Base-by-base conservation (phyloP, 2,329 filamentous ascomycete genomes). In the Colletotrichum incanum region DNA sequence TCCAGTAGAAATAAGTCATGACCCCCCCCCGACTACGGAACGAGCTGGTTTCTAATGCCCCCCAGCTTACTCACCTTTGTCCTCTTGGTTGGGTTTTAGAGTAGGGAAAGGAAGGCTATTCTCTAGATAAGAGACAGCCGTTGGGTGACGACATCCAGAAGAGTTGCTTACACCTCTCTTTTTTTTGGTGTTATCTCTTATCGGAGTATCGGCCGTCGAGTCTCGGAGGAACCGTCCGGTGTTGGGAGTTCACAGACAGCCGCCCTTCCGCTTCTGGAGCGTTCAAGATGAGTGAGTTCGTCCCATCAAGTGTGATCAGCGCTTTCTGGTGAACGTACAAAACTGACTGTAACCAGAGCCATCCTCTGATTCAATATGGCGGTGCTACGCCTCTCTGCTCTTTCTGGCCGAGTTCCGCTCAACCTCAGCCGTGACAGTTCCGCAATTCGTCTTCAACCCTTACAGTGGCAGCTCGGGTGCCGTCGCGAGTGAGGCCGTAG, bases 401-500 rank as follows among this genome's bases (percentile, higher is more conserved):
- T 26, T 54, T 18, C 31, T 62, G n/a, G 34, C 65, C 20, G 65
- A 58, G 55, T 55, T 47, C 26, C 62, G 45, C n/a, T n/a, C 50
- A 12, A 45, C 14, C 6, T 71, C 62, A 28, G 61, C 71, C 37
- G 61, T 34, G 11, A 68, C 67, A 45, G 71, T 67, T 50, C 71
- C 67, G 62, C 67, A 74, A 55, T 63, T 76, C 65, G 63, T 79
- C 71, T 75, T 81, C 16, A 50, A 56, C 60, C 70, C 65, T 1
- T 6, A 65, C 34, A 37, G 34, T 8, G 78, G 78, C n/a, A 76
- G 72, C 16, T 76, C 74, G 26, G 93, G 93, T 31, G 93, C 92
- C 43, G 91, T 94, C 26, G 92, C 93, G 16, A 92, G 91, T 65
- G 93, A 95, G 80, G 91, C 87, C 76, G 80, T 84, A 3, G 87